phyloP scores from a whole-genome alignment of 2,329 filamentous ascomycete species.

The Zopfia rhizophila region DNA sequence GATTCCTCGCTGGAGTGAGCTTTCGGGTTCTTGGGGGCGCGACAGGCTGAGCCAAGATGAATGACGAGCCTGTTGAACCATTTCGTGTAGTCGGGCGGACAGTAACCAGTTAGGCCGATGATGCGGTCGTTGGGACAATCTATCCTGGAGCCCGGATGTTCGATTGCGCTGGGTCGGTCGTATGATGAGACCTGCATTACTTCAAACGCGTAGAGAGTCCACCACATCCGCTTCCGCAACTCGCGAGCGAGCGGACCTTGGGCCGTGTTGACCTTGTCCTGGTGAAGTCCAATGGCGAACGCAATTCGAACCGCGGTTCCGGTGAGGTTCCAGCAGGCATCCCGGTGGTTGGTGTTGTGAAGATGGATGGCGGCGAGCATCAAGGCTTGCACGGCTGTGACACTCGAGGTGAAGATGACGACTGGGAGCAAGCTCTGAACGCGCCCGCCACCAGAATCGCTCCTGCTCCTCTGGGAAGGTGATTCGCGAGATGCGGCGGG shows the following conservation, averaged over 20 bases:
- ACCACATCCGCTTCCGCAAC: constrained; percentile 64
- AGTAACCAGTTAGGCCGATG: constrained; percentile 41
- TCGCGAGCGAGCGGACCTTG: constrained; percentile 53
- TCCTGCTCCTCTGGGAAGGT: constrained; percentile 51
- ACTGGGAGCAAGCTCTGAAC: constrained; percentile 54
- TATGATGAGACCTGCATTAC: constrained; percentile 57
- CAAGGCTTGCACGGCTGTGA: constrained; percentile 55
- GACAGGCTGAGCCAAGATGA: constrained; percentile 52
- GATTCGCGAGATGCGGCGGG: constrained; percentile 47
- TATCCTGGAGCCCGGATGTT: constrained; percentile 48
- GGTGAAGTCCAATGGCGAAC: constrained; percentile 58
- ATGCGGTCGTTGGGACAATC: constrained; percentile 50
- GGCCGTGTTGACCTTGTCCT: constrained; percentile 49
- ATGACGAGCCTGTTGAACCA: constrained; percentile 52
- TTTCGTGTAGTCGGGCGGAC: constrained; percentile 51
- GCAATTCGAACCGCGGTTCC: constrained; percentile 57
- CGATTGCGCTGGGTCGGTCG: constrained; percentile 57
- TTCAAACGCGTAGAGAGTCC: constrained; percentile 62
- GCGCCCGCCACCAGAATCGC: constrained; percentile 54
- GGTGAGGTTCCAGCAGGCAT: constrained; percentile 57
- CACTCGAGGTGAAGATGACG: constrained; percentile 56
- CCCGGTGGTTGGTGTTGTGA: constrained; percentile 58
- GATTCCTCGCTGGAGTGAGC: constrained; percentile 45
- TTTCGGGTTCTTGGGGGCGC: constrained; percentile 47
- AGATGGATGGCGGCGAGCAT: constrained; percentile 56